Percentiles rank a stretch among this genome's conserved stretches.
phyloP scores from a whole-genome alignment of 345 rosid genomes.

The Alliaria petiolata region DNA sequence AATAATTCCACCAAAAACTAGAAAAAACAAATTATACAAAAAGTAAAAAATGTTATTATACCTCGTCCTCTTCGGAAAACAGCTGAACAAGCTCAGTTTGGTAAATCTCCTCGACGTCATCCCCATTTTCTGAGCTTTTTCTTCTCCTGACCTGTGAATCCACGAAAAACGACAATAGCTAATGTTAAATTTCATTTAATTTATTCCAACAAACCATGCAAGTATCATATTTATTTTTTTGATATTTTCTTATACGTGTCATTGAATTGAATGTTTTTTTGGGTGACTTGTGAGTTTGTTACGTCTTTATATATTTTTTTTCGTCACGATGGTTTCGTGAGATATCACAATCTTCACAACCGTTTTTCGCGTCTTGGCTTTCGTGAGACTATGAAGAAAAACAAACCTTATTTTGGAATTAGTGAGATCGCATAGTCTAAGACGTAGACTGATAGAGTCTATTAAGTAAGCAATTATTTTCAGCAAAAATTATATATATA shows the following conservation, averaged over 20 bases:
- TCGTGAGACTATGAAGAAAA: slow-evolving; percentile 32
- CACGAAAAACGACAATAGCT: background rate
- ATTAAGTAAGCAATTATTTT: background rate
- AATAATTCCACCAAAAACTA: too few relatives aligned
- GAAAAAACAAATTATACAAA: background rate
- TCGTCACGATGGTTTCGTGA: slow-evolving; percentile 70
- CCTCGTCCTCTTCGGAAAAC: slow-evolving; percentile 97
- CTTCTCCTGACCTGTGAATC: slow-evolving; percentile 50
- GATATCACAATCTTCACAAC: slow-evolving; percentile 36
- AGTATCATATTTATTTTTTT: background rate
- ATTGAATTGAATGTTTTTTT: slow-evolving; percentile 5
- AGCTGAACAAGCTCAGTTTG: slow-evolving; percentile 84
- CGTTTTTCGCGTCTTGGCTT: slow-evolving; percentile 36
- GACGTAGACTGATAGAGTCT: too few relatives aligned
- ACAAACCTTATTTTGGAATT: slow-evolving; percentile 23
- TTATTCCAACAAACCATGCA: slow-evolving; percentile 13
- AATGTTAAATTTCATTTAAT: background rate
- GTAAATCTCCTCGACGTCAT: slow-evolving; percentile 48
- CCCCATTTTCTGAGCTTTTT: slow-evolving; percentile 47
- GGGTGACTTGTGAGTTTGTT: slow-evolving; percentile 36
- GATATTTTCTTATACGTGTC: slow-evolving; percentile 23
- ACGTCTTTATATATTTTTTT: slow-evolving; percentile 17
- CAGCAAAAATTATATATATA: background rate
- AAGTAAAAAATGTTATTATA: slow-evolving; percentile 13
- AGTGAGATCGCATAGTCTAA: background rate